phyloP scores from a whole-genome alignment of 805 yeast genomes.

The Phaffomyces opuntiae region DNA sequence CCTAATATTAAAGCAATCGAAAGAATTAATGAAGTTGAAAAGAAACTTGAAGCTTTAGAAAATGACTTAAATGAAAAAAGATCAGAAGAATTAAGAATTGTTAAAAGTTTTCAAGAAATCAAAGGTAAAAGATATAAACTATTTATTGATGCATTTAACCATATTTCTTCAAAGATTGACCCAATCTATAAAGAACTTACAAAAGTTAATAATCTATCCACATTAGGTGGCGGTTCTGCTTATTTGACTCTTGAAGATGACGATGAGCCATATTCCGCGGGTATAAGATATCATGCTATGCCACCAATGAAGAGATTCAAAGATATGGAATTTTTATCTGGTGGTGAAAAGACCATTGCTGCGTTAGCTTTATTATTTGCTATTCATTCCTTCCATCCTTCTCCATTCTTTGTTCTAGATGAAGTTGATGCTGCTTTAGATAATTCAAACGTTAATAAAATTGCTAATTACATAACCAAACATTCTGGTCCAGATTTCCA shows the following conservation, averaged over 20 bases:
- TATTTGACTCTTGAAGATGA: conserved; percentile 79
- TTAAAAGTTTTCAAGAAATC: conserved; percentile 50
- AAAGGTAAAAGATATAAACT: conserved; percentile 50
- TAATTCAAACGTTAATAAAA: conserved; percentile 74
- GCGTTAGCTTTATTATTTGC: conserved; percentile 91
- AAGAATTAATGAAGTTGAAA: conserved; percentile 62
- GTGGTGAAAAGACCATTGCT: conserved; percentile 96
- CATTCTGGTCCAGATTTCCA: conserved; percentile 77
- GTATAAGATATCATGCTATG: conserved; percentile 87
- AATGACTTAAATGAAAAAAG: conserved; percentile 58
- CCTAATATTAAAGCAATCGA: conserved; percentile 83
- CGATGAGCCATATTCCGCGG: conserved; percentile 81
- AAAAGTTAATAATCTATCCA: conserved; percentile 40
- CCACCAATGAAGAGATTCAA: conserved; percentile 93
- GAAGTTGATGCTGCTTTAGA: conserved; percentile 99
- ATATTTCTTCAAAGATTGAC: conserved; percentile 67
- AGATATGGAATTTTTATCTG: conserved; percentile 87
- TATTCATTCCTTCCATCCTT: conserved; percentile 82
- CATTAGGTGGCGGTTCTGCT: conserved; percentile 90
- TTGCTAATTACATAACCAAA: conserved; percentile 77
- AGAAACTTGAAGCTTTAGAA: conserved; percentile 52
- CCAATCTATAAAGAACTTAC: conserved; percentile 82
- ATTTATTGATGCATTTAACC: conserved; percentile 72
- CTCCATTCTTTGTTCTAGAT: conserved; percentile 93
- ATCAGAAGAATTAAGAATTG: conserved; percentile 47